phyloP scores from a whole-genome alignment of 257 asterid genomes.

The Scutellaria galericulata region DNA sequence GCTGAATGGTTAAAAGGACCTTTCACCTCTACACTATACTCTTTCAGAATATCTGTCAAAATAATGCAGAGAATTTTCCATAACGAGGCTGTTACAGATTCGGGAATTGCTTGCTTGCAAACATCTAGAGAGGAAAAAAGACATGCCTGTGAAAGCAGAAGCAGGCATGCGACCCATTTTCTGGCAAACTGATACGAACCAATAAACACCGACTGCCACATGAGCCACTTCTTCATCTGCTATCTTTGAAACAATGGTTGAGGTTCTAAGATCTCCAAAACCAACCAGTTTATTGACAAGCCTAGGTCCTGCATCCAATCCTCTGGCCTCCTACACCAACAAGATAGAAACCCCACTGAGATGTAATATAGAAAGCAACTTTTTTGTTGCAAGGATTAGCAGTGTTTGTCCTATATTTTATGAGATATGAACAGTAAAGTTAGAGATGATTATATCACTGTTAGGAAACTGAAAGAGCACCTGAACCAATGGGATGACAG shows the following conservation, averaged over 20 bases:
- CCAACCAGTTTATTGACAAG: constrained; percentile 79
- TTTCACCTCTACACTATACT: constrained; percentile 79
- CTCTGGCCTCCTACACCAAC: constrained; percentile 82
- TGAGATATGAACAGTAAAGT: neutral
- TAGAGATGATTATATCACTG: neutral
- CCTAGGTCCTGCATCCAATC: constrained; percentile 98
- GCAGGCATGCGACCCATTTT: constrained; percentile 66
- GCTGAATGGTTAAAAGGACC: constrained; percentile 90
- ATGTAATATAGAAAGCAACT: neutral
- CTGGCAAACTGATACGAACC: constrained; percentile 87
- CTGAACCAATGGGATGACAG: constrained; percentile 94
- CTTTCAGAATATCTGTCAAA: constrained; percentile 64
- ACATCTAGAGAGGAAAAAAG: no score
- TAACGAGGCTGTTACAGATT: neutral
- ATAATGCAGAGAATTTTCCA: neutral
- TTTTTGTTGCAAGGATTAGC: neutral
- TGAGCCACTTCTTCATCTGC: constrained; percentile 98
- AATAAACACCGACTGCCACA: constrained; percentile 88
- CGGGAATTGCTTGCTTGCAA: no score
- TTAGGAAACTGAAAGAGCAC: constrained; percentile 40
- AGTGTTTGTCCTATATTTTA: neutral
- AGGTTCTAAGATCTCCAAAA: constrained; percentile 84
- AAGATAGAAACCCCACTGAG: constrained; percentile 1
- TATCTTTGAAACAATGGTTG: constrained; percentile 77
- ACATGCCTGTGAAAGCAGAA: constrained; percentile 73